Base-by-base conservation (phyloP, 1,284 basidiomycete genomes). In the Phaffia rhodozyma region DNA sequence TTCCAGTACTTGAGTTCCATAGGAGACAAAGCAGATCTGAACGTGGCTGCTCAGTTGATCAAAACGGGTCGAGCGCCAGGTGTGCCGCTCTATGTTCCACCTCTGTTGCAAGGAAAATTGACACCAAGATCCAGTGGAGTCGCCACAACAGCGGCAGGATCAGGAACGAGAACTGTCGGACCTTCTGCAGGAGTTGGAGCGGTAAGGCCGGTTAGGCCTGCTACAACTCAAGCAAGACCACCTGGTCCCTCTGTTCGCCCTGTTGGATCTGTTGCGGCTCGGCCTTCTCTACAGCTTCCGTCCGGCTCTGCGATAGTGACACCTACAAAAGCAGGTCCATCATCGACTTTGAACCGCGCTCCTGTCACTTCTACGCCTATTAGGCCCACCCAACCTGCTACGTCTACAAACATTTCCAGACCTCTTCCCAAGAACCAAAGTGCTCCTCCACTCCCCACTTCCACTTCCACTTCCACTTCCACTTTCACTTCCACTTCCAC, bases 1-100 rank as follows among this genome's bases (percentile, higher is more conserved):
- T 62, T 69, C 16, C 64, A 66, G 25, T 69, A 69, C 53, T 63
- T 69, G 18, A 63, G 66, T 30, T 58, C 52, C 29, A 67, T 68
- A 32, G 68, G 68, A 5, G 60, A 62, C 11, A 63, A 62, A 20
- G 68, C 67, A 7, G 65, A 68, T 43, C 67, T 69, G 62, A 61
- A 62, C 1, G 61, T 66, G 18, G 68, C 68, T 21, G 62, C 67
- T 3, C 64, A 64, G 38, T 65, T 69, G 51, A 60, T 69, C 54
- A 61, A 63, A 30, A 69, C 68, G 5, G 68, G 65, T 23, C 23
- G 58, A 32, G 58, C 58, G 5, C 49, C 58, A 16, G 58, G 58
- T 32, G 58, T 60, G 1, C 58, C 58, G 25, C 29, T 52, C 3
- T 60, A 27, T 38, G 49, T 60, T 5, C 48, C 58, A 3, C 57